Evolutionary conservation across 2,329 filamentous ascomycete species (phyloP).

Genomic region (Pseudogymnoascus sp.): DNA sequence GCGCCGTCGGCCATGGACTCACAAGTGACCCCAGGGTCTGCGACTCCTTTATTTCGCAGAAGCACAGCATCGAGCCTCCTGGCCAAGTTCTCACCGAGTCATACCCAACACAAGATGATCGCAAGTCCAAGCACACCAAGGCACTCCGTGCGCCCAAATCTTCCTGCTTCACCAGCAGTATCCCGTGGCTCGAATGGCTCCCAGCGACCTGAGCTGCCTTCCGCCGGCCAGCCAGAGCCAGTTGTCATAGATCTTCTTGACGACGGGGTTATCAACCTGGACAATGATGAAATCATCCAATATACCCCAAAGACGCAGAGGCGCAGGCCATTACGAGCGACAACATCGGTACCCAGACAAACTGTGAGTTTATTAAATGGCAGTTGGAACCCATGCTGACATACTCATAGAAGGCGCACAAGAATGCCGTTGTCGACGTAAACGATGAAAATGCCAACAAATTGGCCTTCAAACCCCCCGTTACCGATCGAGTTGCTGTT

Average conservation of each 20-base stretch:
- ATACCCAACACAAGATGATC: constrained; percentile 25
- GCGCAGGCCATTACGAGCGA: background rate
- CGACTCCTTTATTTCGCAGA: constrained; percentile 9
- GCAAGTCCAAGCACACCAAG: background rate
- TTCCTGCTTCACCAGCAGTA: background rate
- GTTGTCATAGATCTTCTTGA: constrained; percentile 1
- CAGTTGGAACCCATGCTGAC: background rate
- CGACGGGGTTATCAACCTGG: background rate
- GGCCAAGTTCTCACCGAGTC: constrained; percentile 23
- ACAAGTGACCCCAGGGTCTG: background rate
- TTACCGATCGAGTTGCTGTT: constrained; percentile 24
- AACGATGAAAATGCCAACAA: constrained; percentile 11
- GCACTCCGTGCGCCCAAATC: background rate
- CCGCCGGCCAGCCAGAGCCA: background rate
- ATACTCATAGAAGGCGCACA: constrained; percentile 12
- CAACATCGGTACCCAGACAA: background rate
- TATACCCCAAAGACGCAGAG: constrained; percentile 4
- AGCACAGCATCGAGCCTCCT: constrained; percentile 24
- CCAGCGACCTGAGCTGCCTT: background rate
- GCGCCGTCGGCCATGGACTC: background rate
- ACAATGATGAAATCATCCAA: background rate
- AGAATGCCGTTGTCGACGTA: constrained; percentile 14
- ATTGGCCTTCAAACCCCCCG: constrained; percentile 17
- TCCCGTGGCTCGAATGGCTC: background rate
- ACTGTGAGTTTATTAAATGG: background rate